phyloP scores from a whole-genome alignment of 345 rosid genomes.

The Hevea brasiliensis region DNA sequence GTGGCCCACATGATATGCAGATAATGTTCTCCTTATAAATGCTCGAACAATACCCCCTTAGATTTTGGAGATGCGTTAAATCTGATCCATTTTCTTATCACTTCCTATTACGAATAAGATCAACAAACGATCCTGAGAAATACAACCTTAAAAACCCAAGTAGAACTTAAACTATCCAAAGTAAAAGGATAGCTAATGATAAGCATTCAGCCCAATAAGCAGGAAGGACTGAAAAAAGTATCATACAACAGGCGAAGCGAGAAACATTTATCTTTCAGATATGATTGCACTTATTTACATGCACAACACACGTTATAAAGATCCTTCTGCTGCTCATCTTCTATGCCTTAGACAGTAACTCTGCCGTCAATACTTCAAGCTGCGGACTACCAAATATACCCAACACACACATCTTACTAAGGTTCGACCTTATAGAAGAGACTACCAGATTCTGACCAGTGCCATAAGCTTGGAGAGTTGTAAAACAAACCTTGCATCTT shows the following conservation, averaged over 20 bases:
- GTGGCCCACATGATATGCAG: too few relatives aligned
- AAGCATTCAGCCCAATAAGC: background rate
- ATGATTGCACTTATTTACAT: constrained; percentile 20
- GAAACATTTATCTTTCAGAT: background rate
- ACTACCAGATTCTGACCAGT: background rate
- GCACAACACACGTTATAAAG: background rate
- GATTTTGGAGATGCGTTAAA: too few relatives aligned
- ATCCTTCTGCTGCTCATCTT: background rate
- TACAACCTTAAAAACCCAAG: too few relatives aligned
- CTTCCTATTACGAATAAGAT: too few relatives aligned
- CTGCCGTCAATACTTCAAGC: background rate
- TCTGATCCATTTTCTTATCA: too few relatives aligned
- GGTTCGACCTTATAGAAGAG: background rate
- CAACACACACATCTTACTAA: background rate
- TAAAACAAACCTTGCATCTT: constrained; percentile 29
- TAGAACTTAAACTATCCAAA: too few relatives aligned
- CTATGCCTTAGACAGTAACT: constrained; percentile 1
- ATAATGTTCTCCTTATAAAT: too few relatives aligned
- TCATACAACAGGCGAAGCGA: background rate
- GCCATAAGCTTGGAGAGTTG: background rate
- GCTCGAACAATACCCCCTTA: too few relatives aligned
- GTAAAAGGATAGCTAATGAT: too few relatives aligned
- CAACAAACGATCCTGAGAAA: too few relatives aligned
- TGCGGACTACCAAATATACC: background rate
- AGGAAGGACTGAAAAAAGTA: too few relatives aligned